Evolutionary conservation across 78 protist genomes (phyloP), one percentile per base, ranked within the genome.

Genomic region (Dictyostelium citrinum): DNA sequence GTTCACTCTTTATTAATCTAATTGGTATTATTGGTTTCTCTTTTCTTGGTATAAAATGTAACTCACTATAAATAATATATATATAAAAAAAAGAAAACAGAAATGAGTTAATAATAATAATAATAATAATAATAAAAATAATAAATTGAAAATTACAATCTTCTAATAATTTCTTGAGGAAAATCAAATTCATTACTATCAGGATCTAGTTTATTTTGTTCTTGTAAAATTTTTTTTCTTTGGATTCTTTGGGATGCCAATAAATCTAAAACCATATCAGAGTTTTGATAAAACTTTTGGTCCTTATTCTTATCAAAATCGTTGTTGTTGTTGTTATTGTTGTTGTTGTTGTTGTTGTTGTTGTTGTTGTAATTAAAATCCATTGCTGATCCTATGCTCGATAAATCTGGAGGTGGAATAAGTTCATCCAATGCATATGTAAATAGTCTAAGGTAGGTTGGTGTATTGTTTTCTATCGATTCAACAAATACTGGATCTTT

Each of bases 351-450:
- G 45, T 74, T 16, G 45, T 74, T n/a, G 0, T 43, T 27, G 45
- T 74, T 16, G n/a, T n/a, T n/a, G n/a, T n/a, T n/a, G 1, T 31
- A 10, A 17, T 70, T 14, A 29, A 33, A 27, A 33, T 24, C 45
- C 37, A 33, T 70, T 2, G 43, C 45, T 3, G 77, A 33, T 70
- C 45, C 17, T 33, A 9, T 12, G 1, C 8, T 33, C 5, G 45
- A 33, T 29, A 71, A 14, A 33, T 71, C 74, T 37, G 45, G 68
- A 16, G 51, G 79, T 39, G 76, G 58, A 7, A 93, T 70, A 16
- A 93, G 31, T 31, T 64, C 81, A 22, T 93, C 96, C 49, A 93
- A 24, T 84, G 93, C 96, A 22, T 61, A 20, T 1, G 94, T 83
- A 33, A 93, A 93, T 37, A 93, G 33, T 41, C 93, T 58, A 29